Base-by-base conservation (phyloP, 2,329 filamentous ascomycete species). In the Didymella glomerata region DNA sequence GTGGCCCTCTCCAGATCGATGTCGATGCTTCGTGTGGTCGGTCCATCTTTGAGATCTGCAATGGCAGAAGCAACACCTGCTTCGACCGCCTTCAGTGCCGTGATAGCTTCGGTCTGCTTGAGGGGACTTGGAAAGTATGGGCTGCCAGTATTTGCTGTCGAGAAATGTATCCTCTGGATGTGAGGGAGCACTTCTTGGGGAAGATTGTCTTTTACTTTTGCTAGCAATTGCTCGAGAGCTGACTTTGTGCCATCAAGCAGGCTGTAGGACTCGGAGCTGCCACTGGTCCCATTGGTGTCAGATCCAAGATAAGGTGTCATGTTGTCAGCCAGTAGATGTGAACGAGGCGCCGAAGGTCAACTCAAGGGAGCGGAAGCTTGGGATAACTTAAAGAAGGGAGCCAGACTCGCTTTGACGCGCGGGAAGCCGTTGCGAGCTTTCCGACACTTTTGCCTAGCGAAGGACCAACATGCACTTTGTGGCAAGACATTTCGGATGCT, bases 31-130 rank as follows among this genome's bases (percentile, higher is more conserved):
- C 81, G 78, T 36, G 70, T 62, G 40, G 69, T 62, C 24, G 73
- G 63, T n/a, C 80, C 82, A 68, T 81, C 81, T 46, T 81, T 78
- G 25, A 89, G 72, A 68, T 87, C 80, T 10, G 83, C 85, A 59
- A 90, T 82, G 1, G 84, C 82, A n/a, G 83, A 83, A 3, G 85
- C 85, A n/a, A 86, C 79, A 38, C 83, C 81, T 5, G 83, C 86
- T 66, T 89, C 86, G 6, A 88, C 76, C 6, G 82, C 86, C 68
- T 88, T 88, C 62, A 88, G 76, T 3, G 86, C 82, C 8, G 81
- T 80, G 11, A 82, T 76, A 1, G 83, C 82, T 63, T 85, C 82
- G 0, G 82, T 84, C 67, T 83, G 81, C 61, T 84, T 84, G 63
- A 84, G 80, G 0, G 83, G 82, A 57, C 73, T 76, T 2, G 77